These are phyloP conservation scores for Amphibolis antarctica DNA, from an alignment of 106 monocot species.

Conservation along the genomic window DNA sequence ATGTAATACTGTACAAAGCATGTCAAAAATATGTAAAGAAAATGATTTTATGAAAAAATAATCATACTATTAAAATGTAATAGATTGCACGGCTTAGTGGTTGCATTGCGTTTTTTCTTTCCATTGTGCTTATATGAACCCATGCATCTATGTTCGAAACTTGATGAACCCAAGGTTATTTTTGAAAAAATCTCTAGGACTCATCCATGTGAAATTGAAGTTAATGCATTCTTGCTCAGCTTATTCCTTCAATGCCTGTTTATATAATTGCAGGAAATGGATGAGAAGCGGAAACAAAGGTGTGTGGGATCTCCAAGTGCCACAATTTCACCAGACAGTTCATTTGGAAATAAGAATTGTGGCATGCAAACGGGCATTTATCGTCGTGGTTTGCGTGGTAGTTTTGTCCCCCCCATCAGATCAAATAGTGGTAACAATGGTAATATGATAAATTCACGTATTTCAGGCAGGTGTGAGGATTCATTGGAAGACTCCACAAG, in stretches of 20 bases:
- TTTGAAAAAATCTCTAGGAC: too few species aligned
- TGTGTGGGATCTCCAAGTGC: constrained; percentile 24
- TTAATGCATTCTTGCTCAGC: background rate
- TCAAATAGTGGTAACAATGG: constrained; percentile 46
- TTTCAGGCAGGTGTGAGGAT: constrained; percentile 69
- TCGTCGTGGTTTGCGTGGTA: constrained; percentile 86
- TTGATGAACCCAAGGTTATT: too few species aligned
- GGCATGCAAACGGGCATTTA: constrained; percentile 47
- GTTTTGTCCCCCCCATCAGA: constrained; percentile 94
- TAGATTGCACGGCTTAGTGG: too few species aligned
- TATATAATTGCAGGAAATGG: constrained; percentile 51
- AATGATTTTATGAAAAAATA: too few species aligned
- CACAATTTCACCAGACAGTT: constrained; percentile 41
- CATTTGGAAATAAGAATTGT: constrained; percentile 37
- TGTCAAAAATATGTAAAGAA: too few species aligned
- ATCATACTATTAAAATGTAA: too few species aligned
- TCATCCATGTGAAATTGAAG: too few species aligned
- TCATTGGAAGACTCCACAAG: constrained; percentile 81
- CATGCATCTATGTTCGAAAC: too few species aligned
- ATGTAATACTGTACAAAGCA: too few species aligned
- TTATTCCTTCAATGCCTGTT: background rate
- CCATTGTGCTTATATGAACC: too few species aligned
- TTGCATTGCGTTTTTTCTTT: background rate
- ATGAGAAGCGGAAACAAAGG: constrained; percentile 51
- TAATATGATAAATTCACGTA: constrained; percentile 38